These are phyloP conservation scores for Flaveria brownii DNA, from an alignment of 129 eudicot genomes.

Conservation along the genomic window DNA sequence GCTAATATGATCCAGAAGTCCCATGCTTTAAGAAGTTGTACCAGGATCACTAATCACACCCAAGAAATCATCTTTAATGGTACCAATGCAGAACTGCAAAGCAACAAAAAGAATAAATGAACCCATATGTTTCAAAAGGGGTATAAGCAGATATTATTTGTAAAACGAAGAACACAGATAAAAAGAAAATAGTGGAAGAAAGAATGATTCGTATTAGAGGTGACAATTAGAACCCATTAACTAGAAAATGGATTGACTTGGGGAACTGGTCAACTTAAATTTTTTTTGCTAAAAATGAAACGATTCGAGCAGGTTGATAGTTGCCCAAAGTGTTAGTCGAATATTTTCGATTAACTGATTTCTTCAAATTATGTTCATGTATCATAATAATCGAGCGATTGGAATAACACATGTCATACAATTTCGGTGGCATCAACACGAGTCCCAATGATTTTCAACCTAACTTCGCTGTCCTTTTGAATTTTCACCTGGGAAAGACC, in stretches of 20 bases:
- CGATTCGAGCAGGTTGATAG: neutral
- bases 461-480: slow-evolving; percentile 90
- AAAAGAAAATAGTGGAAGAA: too few relatives aligned
- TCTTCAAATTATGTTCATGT: neutral
- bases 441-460: slow-evolving; percentile 89
- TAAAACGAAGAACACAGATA: too few relatives aligned
- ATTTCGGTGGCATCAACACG: slow-evolving; percentile 97
- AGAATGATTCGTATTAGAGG: neutral
- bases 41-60: slow-evolving; percentile 79
- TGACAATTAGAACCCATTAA: neutral
- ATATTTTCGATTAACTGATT: neutral
- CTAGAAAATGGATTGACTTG: neutral
- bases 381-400: neutral
- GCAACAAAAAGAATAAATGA: neutral
- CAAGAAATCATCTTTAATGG: slow-evolving; percentile 74
- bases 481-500: slow-evolving; percentile 65
- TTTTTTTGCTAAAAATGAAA: slow-evolving; percentile 1
- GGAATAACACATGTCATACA: slow-evolving; percentile 37
- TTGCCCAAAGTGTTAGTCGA: neutral
- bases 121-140: neutral
- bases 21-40: slow-evolving; percentile 42
- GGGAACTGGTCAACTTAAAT: neutral
- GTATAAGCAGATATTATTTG: neutral
- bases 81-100: slow-evolving; percentile 91
- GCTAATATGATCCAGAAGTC: too few relatives aligned